Evolutionary conservation across 2,329 filamentous ascomycete species (phyloP).

Genomic region (Blastomyces emzantsi): DNA sequence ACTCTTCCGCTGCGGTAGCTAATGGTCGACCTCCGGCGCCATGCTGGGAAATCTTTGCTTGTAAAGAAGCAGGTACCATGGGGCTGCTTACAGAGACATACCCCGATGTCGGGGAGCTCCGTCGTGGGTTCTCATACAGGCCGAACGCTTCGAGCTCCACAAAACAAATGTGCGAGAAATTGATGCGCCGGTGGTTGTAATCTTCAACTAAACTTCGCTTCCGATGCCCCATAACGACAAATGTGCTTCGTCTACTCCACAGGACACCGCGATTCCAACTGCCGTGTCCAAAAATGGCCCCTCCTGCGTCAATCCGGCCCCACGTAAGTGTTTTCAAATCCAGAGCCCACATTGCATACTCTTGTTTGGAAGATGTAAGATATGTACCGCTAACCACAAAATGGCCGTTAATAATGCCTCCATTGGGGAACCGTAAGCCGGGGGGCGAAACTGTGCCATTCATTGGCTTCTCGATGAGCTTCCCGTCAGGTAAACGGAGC

Average conservation of each 20-base stretch:
- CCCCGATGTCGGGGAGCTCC: conserved; percentile 64
- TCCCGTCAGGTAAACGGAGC: conserved; percentile 74
- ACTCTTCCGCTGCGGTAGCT: conserved; percentile 68
- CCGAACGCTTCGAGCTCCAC: conserved; percentile 96
- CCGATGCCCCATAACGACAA: conserved; percentile 89
- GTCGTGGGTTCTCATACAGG: conserved; percentile 89
- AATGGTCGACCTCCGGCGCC: conserved; percentile 68
- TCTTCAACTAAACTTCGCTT: conserved; percentile 93
- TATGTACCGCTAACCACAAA: conserved; percentile 98
- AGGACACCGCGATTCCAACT: conserved; percentile 96
- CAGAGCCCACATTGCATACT: conserved; percentile 93
- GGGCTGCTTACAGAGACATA: conserved; percentile 77
- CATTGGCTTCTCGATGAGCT: conserved; percentile 81
- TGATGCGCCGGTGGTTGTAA: conserved; percentile 95
- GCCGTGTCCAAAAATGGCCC: conserved; percentile 87
- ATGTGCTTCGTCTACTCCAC: conserved; percentile 88
- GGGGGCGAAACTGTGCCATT: conserved; percentile 71
- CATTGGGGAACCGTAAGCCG: conserved; percentile 89
- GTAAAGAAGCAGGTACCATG: conserved; percentile 48
- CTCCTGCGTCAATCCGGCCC: conserved; percentile 92
- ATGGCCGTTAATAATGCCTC: conserved; percentile 87
- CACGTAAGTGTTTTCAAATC: conserved; percentile 82
- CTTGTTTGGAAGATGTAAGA: conserved; percentile 93
- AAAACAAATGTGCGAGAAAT: conserved; percentile 94
- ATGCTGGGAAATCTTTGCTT: conserved; percentile 41